Evolutionary conservation across 2,329 filamentous ascomycete genomes (phyloP).

Genomic region (Alternaria arbusti): DNA sequence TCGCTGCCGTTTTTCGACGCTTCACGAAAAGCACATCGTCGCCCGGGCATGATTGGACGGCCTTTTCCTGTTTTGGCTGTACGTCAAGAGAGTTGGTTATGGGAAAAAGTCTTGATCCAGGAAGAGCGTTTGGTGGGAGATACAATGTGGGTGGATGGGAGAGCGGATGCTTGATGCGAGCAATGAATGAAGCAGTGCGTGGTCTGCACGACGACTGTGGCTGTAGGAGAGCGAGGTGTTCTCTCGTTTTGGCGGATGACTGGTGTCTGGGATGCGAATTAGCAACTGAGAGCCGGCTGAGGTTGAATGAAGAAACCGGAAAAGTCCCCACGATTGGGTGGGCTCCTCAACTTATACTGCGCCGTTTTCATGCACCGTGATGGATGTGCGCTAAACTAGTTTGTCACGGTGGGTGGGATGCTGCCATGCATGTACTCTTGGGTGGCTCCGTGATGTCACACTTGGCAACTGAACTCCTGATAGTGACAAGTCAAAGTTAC

Average conservation of each 20-base stretch:
- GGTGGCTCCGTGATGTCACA: not conserved
- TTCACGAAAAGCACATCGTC: constrained; percentile 48
- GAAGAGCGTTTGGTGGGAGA: constrained; percentile 43
- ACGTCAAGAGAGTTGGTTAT: constrained; percentile 44
- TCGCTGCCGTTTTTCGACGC: constrained; percentile 46
- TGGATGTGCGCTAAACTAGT: constrained; percentile 19
- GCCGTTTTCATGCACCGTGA: constrained; percentile 20
- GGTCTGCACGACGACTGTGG: constrained; percentile 33
- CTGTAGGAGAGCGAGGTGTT: constrained; percentile 30
- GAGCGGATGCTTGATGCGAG: constrained; percentile 42
- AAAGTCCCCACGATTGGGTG: constrained; percentile 29
- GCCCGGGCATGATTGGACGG: constrained; percentile 47
- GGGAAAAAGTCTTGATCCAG: constrained; percentile 43
- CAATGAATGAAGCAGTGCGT: constrained; percentile 41
- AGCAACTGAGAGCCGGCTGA: constrained; percentile 12
- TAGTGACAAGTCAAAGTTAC: not conserved
- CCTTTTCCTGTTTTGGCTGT: constrained; percentile 42
- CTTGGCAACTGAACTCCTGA: not conserved
- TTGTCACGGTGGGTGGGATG: not conserved
- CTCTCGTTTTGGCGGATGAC: constrained; percentile 24
- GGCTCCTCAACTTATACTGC: constrained; percentile 26
- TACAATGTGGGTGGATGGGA: constrained; percentile 41
- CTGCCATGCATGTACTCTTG: constrained; percentile 16
- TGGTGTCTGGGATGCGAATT: constrained; percentile 9
- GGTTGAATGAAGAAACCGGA: constrained; percentile 26